phyloP scores from a whole-genome alignment of 2,329 filamentous ascomycete species.

The Xylaria sp. region DNA sequence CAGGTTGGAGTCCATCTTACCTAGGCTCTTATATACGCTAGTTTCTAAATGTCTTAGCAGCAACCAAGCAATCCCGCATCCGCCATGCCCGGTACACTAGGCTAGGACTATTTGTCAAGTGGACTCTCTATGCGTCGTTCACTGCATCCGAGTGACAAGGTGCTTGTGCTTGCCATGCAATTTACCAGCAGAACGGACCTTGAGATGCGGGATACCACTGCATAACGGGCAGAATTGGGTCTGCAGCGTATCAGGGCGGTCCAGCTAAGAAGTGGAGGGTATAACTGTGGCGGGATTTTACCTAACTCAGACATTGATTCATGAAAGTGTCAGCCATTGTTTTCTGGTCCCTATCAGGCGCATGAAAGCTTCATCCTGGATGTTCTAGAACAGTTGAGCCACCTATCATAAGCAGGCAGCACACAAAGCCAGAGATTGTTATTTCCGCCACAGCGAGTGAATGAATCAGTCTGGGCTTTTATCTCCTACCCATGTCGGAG shows the following conservation, averaged over 20 bases:
- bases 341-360: background rate
- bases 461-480: background rate
- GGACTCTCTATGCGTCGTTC: background rate
- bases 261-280: slow-evolving; percentile 1
- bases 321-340: background rate
- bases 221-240: background rate
- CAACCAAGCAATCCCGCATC: slow-evolving; percentile 3
- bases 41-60: slow-evolving; percentile 1
- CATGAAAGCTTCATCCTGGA: background rate
- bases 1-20: background rate
- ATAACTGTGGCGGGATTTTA: background rate
- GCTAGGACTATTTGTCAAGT: slow-evolving; percentile 15
- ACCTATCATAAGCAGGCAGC: background rate
- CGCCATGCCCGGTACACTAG: background rate
- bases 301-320: background rate
- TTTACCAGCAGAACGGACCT: slow-evolving; percentile 6
- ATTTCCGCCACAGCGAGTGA: background rate
- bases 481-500: background rate
- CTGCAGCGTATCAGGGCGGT: background rate
- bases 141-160: background rate
- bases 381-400: slow-evolving; percentile 9
- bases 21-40: background rate
- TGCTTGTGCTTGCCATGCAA: background rate
- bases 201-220: slow-evolving; percentile 1
- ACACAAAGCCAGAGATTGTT: slow-evolving; percentile 13